Evolutionary conservation across 2,329 filamentous ascomycete genomes (phyloP).

Genomic region (Curvularia verruculosa): DNA sequence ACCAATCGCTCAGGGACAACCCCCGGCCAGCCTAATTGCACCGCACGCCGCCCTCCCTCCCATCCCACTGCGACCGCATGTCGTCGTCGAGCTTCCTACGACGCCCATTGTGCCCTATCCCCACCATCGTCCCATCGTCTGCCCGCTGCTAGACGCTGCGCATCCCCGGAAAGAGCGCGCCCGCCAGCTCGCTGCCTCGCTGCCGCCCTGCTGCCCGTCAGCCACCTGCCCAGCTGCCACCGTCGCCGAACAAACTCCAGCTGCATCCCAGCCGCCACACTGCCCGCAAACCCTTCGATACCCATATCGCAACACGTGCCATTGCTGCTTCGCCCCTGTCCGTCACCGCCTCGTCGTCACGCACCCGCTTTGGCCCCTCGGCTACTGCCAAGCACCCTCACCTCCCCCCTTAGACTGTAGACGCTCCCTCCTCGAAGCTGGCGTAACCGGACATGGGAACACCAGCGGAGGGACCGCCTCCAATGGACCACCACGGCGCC

Average conservation of each 20-base stretch:
- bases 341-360: constrained; percentile 10
- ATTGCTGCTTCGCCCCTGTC: constrained; percentile 1
- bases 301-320: constrained; percentile 5
- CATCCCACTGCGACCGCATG: constrained; percentile 21
- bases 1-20: constrained; percentile 30
- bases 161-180: constrained; percentile 17
- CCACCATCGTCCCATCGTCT: constrained; percentile 11
- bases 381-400: constrained; percentile 12
- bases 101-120: constrained; percentile 19
- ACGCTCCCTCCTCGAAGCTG: constrained; percentile 25
- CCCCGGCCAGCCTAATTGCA: constrained; percentile 17
- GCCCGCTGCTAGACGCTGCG: constrained; percentile 19
- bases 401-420: constrained; percentile 7
- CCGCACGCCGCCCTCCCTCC: constrained; percentile 12
- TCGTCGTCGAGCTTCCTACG: constrained; percentile 15
- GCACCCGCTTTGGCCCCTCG: constrained; percentile 15
- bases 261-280: not conserved
- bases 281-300: not conserved
- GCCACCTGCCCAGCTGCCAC: constrained; percentile 3
- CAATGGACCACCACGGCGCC: constrained; percentile 40
- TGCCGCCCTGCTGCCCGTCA: not conserved
- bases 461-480: constrained; percentile 45
- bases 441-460: constrained; percentile 41
- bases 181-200: constrained; percentile 20
- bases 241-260: constrained; percentile 4